Base-by-base conservation (phyloP, 2,329 filamentous ascomycete species). In the Chaetomium strumarium region DNA sequence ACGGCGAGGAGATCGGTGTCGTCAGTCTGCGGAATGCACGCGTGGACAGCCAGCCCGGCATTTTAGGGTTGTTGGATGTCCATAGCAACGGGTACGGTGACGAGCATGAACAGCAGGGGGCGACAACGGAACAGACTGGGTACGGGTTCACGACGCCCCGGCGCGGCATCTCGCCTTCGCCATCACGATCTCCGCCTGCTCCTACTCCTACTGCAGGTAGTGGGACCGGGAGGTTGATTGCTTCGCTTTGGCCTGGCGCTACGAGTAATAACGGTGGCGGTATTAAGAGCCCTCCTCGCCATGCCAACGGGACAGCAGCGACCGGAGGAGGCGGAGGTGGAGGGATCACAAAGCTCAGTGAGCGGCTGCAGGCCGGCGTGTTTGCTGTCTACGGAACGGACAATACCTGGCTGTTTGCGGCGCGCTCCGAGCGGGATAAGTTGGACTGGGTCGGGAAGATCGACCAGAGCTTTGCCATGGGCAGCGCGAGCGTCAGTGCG, bases 361-460 rank as follows among this genome's bases (percentile, higher is more conserved):
- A 81, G 64, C 68, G 81, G 68, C 72, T 78, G 68, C 79, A 81
- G 62, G 78, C 83, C 4, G 86, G 87, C 59, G 88, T 97, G 38
- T 99, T 96, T 76, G 93, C 93, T 12, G 82, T 99, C 46, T 99
- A 97, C 66, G 92, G 89, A 39, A 88, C 86, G 55, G 87, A 93
- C 68, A 96, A 96, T 69, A 96, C 91, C 31, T 99, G 91, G 80
- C 76, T 99, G 38, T 97, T 99, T 68, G 89, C 90, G 13, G 88
- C 90, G 20, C 79, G 90, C 53, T 92, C 84, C 63, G 92, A 96
- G 72, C 80, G 85, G 45, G 91, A 96, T 69, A 96, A 96, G 75
- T 85, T 91, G 62, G 93, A 97, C 68, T 99, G 93, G 93, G 96
- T 99, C 62, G 80, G 95, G 69, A 86, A 87, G 64, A 90, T 99